phyloP scores from a whole-genome alignment of 2,329 filamentous ascomycete genomes.

The Alternaria tenuissima region DNA sequence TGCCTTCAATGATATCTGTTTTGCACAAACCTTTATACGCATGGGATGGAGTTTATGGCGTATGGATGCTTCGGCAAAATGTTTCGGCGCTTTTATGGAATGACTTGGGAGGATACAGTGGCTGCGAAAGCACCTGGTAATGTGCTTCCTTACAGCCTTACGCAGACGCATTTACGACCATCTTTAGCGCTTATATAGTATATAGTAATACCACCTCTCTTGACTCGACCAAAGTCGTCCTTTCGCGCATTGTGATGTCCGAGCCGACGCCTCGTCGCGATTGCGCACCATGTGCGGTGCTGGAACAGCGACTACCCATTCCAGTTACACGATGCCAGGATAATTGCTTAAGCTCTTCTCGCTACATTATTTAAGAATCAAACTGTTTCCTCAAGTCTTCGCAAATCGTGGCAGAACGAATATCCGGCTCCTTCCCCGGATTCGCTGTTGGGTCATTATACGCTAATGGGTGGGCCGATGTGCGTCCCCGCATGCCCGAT shows the following conservation, averaged over 20 bases:
- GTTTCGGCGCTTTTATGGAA: constrained; percentile 2
- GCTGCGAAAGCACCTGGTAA: neutral
- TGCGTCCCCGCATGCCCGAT: constrained; percentile 23
- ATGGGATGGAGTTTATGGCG: constrained; percentile 24
- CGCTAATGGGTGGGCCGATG: constrained; percentile 8
- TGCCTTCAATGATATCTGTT: constrained; percentile 7
- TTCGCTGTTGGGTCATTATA: neutral
- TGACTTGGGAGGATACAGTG: neutral
- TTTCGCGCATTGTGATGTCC: neutral
- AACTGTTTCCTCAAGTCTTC: neutral
- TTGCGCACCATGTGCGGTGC: neutral
- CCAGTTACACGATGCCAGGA: neutral
- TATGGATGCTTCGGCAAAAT: constrained; percentile 5
- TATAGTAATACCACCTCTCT: constrained; percentile 25
- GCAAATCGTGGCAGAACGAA: neutral
- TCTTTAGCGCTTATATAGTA: constrained; percentile 24
- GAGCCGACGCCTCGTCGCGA: neutral
- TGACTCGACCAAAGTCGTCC: neutral
- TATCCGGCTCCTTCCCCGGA: constrained; percentile 5
- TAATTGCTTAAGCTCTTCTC: neutral
- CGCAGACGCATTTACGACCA: constrained; percentile 9
- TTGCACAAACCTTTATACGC: constrained; percentile 15
- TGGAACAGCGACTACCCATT: neutral
- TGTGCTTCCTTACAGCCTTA: neutral
- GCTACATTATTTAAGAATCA: neutral